Percentiles rank a stretch among this genome's conserved stretches.
Conservation (phyloP, 768 basidiomycete genomes). For the Naganishia kalamii region DNA sequence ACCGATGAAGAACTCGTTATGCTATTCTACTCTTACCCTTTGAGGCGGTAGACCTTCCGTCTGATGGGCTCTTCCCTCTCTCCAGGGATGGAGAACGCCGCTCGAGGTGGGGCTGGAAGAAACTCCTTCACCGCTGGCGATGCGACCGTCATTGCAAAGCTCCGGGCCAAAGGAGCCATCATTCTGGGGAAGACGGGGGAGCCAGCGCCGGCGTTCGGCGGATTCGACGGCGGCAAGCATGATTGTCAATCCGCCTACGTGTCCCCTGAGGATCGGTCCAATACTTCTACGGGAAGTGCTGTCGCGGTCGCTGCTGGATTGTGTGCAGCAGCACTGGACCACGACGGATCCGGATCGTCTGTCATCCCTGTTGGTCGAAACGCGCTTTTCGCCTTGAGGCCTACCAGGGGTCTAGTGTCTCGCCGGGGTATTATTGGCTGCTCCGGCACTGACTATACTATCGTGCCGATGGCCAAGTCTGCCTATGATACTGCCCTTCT, state of each 20-base stretch:
- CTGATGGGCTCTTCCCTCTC: too few species aligned
- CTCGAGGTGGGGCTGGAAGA: too few species aligned
- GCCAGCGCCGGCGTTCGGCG: background rate
- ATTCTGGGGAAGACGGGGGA: conserved; percentile 20
- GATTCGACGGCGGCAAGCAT: background rate
- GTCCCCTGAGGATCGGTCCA: background rate
- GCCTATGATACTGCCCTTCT: conserved; percentile 9
- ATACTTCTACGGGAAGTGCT: background rate
- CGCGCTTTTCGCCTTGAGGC: conserved; percentile 13
- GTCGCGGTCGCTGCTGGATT: background rate
- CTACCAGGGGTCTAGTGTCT: conserved; percentile 13
- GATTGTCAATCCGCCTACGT: conserved; percentile 5
- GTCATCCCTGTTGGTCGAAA: conserved; percentile 15
- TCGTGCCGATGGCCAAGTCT: conserved; percentile 8
- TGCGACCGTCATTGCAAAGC: conserved; percentile 14
- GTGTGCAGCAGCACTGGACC: conserved; percentile 6
- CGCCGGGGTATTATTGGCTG: background rate
- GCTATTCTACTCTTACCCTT: too few species aligned
- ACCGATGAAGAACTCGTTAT: too few species aligned
- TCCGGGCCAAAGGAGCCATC: conserved; percentile 22
- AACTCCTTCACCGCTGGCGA: conserved; percentile 10
- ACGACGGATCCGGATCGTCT: conserved; percentile 1
- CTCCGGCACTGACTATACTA: background rate
- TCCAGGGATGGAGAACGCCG: too few species aligned
- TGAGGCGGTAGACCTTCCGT: too few species aligned